Base-by-base conservation (phyloP, 2,329 filamentous ascomycete species). In the Onygenales sp. region DNA sequence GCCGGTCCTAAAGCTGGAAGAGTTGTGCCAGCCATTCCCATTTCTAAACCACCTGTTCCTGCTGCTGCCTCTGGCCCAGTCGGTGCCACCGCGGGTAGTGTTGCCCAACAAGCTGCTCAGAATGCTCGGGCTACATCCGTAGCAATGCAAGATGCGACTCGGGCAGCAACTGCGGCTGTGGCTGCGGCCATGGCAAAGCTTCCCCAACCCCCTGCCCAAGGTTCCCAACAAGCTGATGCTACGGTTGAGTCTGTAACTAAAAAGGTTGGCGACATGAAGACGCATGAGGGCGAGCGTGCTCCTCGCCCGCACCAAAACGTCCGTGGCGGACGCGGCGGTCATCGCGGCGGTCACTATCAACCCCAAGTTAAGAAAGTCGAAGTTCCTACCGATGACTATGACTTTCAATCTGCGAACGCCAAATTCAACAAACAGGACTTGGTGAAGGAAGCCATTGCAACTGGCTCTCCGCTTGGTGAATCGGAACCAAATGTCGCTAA, bases 351-450 rank as follows among this genome's bases (percentile, higher is more conserved):
- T 53, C 66, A 74, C 11, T 62, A 68, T 42, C 73, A 71, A 37
- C 65, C 67, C 46, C 67, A 74, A 54, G 73, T 77, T 48, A 74
- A 78, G 61, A 93, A 88, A 72, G 83, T 97, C 34, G 91, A 95
- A 51, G 88, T 98, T 2, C 93, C 93, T 0, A 82, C 86, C 47
- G 84, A 88, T 1, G 93, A 97, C 65, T 98, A 91, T 62, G 92
- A 98, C 65, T 98, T 98, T 65, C 87, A 86, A 61, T 81, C 80
- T 13, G 79, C 87, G 32, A 95, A 95, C 66, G 87, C 87, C 48
- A 93, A 91, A 68, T 94, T 94, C 75, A 92, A 89, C 74, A 86
- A 94, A 73, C 83, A 88, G 62, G 87, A 92, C 61, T 70, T 95
- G 45, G 86, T 88, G 40, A 95, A 95, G 73, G 89, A 96, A 69